phyloP scores from a whole-genome alignment of 2,329 filamentous ascomycete species.

The Pseudonectria buxi region DNA sequence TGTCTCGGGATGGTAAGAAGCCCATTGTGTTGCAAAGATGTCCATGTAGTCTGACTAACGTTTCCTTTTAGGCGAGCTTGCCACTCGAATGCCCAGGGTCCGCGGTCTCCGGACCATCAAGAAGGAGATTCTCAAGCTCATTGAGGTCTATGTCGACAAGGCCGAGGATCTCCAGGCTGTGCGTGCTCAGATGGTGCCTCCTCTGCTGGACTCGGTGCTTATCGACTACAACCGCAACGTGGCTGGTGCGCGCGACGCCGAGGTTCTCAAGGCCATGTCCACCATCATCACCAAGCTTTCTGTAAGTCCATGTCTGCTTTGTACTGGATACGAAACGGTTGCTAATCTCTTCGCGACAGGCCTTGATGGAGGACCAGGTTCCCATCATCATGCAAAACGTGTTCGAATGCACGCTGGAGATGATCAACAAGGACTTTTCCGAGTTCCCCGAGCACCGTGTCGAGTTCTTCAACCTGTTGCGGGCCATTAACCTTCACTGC shows the following conservation, averaged over 20 bases:
- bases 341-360: constrained; percentile 41
- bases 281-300: constrained; percentile 95
- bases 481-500: constrained; percentile 94
- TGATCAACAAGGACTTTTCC: constrained; percentile 99
- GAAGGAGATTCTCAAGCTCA: constrained; percentile 97
- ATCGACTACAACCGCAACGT: constrained; percentile 98
- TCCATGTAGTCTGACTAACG: constrained; percentile 26
- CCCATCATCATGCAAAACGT: constrained; percentile 97
- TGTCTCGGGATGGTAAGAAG: constrained; percentile 67
- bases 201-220: constrained; percentile 85
- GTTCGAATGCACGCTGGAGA: constrained; percentile 95
- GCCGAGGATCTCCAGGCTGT: constrained; percentile 94
- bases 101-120: constrained; percentile 95
- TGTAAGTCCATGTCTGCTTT: constrained; percentile 50
- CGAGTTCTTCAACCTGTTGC: constrained; percentile 97
- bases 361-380: constrained; percentile 96
- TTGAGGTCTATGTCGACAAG: constrained; percentile 97
- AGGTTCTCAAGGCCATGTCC: constrained; percentile 96
- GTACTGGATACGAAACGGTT: neutral
- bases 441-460: constrained; percentile 98
- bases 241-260: constrained; percentile 87
- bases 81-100: constrained; percentile 95
- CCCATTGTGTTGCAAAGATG: constrained; percentile 5
- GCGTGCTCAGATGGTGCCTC: constrained; percentile 89
- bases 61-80: constrained; percentile 65